These are phyloP conservation scores for Cercis canadensis DNA, from an alignment of 306 rosid species.

Conservation along the genomic window DNA sequence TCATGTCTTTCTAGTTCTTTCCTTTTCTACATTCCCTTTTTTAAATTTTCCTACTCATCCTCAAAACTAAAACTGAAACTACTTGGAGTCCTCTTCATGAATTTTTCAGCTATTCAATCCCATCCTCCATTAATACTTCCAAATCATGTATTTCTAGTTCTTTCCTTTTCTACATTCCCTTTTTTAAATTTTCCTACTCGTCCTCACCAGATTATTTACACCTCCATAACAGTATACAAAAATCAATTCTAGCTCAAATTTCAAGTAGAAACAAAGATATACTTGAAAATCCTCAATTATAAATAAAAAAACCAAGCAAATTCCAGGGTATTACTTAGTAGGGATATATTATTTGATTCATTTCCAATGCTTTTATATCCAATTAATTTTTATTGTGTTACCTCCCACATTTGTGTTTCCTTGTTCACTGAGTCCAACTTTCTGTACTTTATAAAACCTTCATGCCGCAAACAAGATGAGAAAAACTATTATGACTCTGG, in stretches of 20 bases:
- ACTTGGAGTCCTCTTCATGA: constrained; percentile 9
- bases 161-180: neutral
- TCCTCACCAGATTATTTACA: neutral
- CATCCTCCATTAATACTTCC: constrained; percentile 8
- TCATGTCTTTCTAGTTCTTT: constrained; percentile 6
- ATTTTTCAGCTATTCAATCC: constrained; percentile 17
- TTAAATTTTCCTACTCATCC: neutral
- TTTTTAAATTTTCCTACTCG: neutral
- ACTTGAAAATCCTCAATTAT: neutral
- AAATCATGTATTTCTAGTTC: constrained; percentile 13
- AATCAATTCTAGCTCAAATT: neutral
- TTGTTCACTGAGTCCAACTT: too few relatives aligned
- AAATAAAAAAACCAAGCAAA: neutral
- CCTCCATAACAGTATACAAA: neutral
- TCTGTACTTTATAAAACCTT: too few relatives aligned
- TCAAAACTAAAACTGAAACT: constrained; percentile 29
- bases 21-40: neutral
- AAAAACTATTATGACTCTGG: neutral
- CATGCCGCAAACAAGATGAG: neutral
- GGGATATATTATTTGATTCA: neutral
- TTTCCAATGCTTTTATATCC: too few relatives aligned
- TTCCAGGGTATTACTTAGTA: neutral
- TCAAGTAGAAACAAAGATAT: neutral
- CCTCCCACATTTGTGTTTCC: too few relatives aligned
- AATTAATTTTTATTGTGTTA: too few relatives aligned